Percentiles rank a stretch among this genome's conserved stretches.
These are phyloP conservation scores for Phytophthora litchii DNA, from an alignment of 352 stramenopile species.

Conservation along the genomic window DNA sequence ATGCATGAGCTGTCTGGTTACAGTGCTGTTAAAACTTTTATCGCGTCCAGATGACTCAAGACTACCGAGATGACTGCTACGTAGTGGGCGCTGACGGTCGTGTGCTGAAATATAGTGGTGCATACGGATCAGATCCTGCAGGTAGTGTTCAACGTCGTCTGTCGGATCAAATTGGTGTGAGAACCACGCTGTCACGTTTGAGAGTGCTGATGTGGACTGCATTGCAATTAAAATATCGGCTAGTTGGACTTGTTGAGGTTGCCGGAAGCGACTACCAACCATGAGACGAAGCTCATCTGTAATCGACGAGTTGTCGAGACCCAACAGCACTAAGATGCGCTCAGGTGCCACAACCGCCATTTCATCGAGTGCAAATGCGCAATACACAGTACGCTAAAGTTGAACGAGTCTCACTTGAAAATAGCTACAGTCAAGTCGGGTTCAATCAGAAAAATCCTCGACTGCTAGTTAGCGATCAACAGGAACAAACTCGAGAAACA, in stretches of 20 bases:
- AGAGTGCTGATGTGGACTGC: conserved; percentile 19
- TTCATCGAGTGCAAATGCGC: too few species aligned
- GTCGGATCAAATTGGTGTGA: conserved; percentile 62
- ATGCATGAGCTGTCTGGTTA: conserved; percentile 37
- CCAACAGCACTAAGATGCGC: conserved; percentile 47
- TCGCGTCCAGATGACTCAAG: conserved; percentile 9
- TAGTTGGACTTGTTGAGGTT: conserved; percentile 48
- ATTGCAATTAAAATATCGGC: conserved; percentile 33
- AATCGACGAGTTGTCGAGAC: conserved; percentile 38
- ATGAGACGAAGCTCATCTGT: conserved; percentile 41
- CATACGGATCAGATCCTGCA: conserved; percentile 64
- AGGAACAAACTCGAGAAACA: neutral
- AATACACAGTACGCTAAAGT: neutral
- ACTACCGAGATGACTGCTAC: conserved; percentile 24
- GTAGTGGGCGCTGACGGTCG: conserved; percentile 29
- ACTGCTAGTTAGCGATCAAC: neutral
- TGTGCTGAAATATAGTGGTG: conserved; percentile 55
- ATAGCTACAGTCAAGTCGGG: conserved; percentile 5
- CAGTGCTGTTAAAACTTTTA: neutral
- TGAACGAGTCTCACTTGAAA: conserved; percentile 6
- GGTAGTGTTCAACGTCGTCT: conserved; percentile 64
- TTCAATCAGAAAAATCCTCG: neutral
- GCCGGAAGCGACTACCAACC: conserved; percentile 43
- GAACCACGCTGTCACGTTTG: conserved; percentile 49
- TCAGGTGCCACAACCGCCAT: conserved; percentile 5